phyloP scores from a whole-genome alignment of 73 alveolate genomes.

The Paramecium sexaurelia region DNA sequence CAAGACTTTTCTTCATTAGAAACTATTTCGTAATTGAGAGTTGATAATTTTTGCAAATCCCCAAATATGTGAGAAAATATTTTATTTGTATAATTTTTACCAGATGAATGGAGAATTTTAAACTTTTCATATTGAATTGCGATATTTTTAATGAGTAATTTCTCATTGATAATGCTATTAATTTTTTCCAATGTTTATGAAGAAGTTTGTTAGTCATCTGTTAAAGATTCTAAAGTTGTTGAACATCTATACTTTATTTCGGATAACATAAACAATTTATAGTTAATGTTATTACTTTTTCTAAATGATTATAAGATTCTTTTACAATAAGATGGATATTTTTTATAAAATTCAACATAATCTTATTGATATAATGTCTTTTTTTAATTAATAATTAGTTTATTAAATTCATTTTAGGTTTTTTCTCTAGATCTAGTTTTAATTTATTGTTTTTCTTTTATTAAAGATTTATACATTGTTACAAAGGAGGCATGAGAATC shows the following conservation, averaged over 20 bases:
- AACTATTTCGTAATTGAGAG: background rate
- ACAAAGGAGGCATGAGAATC: conserved; percentile 17
- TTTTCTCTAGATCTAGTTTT: background rate
- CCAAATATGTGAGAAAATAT: conserved; percentile 39
- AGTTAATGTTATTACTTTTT: background rate
- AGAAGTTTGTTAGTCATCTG: background rate
- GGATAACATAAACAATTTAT: background rate
- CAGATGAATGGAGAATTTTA: conserved; percentile 21
- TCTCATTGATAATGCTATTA: background rate
- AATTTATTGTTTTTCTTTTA: background rate
- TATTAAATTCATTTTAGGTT: background rate
- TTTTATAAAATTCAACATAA: background rate
- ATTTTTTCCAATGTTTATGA: background rate
- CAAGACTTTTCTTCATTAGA: background rate
- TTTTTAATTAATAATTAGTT: background rate
- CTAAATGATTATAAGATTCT: background rate
- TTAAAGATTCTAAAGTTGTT: conserved; percentile 45
- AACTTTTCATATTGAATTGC: background rate
- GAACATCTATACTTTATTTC: conserved; percentile 45
- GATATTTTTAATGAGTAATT: background rate
- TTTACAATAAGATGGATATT: background rate
- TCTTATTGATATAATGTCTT: background rate
- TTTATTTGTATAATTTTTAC: conserved; percentile 22
- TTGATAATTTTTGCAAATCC: background rate
- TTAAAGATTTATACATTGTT: background rate